A percentile compares a stretch with the other conserved stretches of the same genome.
Conservation (phyloP, 306 rosid species). For the Alnus rubra region DNA sequence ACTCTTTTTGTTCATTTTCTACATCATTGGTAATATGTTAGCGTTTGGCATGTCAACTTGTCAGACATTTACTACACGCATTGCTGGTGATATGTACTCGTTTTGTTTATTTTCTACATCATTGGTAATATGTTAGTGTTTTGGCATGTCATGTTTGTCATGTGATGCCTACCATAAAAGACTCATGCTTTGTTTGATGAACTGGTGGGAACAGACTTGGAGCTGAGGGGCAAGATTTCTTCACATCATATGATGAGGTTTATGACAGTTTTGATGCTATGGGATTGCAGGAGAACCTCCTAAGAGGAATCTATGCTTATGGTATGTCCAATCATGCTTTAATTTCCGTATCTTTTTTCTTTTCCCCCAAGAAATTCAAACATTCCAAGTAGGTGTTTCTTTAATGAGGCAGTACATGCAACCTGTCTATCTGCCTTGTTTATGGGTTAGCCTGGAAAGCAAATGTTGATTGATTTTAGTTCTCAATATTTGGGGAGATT, state of each 20-base stretch:
- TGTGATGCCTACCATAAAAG: neutral
- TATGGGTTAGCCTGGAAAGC: neutral
- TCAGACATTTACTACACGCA: neutral
- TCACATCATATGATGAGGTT: conserved; percentile 73
- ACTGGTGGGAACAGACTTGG: conserved; percentile 49
- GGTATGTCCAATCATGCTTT: conserved; percentile 38
- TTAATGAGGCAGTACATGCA: neutral
- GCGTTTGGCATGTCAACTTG: neutral
- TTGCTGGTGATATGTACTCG: neutral
- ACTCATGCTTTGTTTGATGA: conserved; percentile 27
- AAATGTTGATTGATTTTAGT: neutral
- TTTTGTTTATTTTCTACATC: neutral
- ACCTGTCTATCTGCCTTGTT: neutral
- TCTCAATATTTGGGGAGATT: neutral
- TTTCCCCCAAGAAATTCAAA: neutral
- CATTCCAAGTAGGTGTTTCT: neutral
- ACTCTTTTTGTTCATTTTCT: neutral
- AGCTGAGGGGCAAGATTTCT: conserved; percentile 58
- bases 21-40: neutral
- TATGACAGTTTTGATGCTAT: conserved; percentile 59
- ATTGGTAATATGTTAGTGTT: neutral
- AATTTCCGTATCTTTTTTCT: neutral
- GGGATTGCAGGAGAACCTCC: conserved; percentile 81
- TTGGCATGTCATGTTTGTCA: neutral
- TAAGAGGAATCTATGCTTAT: conserved; percentile 74